Conservation (phyloP, 2,329 filamentous ascomycete species). For the Fonsecaea nubica region DNA sequence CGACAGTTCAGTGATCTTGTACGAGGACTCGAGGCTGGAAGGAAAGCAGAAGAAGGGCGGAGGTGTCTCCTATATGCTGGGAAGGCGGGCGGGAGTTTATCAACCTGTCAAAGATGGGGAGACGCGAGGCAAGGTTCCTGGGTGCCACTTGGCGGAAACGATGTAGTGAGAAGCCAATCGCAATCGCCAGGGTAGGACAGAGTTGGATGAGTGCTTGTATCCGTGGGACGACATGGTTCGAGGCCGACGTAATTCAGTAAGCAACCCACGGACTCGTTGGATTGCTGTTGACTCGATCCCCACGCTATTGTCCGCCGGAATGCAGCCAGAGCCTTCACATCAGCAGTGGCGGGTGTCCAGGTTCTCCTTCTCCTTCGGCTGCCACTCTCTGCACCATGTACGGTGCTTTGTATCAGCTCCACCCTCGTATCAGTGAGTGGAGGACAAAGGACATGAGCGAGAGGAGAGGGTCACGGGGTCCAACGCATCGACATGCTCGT, state of each 20-base stretch:
- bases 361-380: constrained; percentile 1
- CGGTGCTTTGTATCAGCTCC: constrained; percentile 19
- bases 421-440: constrained; percentile 11
- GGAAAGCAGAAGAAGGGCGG: constrained; percentile 15
- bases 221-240: constrained; percentile 20
- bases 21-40: constrained; percentile 16
- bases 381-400: background rate
- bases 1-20: constrained; percentile 21
- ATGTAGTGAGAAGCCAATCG: constrained; percentile 20
- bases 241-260: constrained; percentile 14
- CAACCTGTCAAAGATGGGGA: constrained; percentile 21
- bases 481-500: constrained; percentile 27
- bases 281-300: constrained; percentile 19
- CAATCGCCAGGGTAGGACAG: constrained; percentile 26
- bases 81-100: constrained; percentile 23
- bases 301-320: constrained; percentile 29
- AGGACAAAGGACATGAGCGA: constrained; percentile 5
- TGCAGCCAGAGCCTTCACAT: constrained; percentile 17
- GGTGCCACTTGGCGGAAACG: constrained; percentile 15
- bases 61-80: background rate
- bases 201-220: background rate
- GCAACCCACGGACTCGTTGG: constrained; percentile 20
- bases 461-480: background rate
- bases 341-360: constrained; percentile 13
- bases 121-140: constrained; percentile 3